Percentiles rank a stretch among this genome's conserved stretches.
Evolutionary conservation across 176 grass and related monocot genomes (phyloP).

Genomic region (Rhynchospora breviuscula): DNA sequence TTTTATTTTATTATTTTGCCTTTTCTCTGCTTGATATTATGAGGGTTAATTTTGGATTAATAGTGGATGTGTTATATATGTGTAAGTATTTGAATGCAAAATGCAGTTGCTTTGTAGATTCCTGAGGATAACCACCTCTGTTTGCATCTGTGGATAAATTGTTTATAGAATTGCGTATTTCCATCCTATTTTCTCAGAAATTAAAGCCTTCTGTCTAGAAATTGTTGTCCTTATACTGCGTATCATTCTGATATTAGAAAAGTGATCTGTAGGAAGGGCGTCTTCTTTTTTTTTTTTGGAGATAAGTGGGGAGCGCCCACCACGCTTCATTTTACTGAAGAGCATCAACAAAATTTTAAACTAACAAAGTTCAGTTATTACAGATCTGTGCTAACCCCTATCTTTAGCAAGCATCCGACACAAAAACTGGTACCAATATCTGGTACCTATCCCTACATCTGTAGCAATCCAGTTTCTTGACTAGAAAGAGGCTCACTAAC

Average conservation of each 20-base stretch:
- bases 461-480: too few species aligned
- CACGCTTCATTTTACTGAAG: too few species aligned
- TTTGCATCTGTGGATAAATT: background rate
- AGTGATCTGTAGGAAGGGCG: background rate
- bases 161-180: background rate
- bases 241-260: background rate
- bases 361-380: too few species aligned
- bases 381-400: too few species aligned
- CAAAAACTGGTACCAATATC: too few species aligned
- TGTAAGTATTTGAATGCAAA: slow-evolving; percentile 8
- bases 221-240: background rate
- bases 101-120: slow-evolving; percentile 18
- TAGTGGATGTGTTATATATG: slow-evolving; percentile 9
- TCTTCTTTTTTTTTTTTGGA: background rate
- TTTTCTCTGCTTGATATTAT: background rate
- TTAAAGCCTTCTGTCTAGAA: background rate
- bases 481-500: too few species aligned
- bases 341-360: too few species aligned
- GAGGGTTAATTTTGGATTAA: slow-evolving; percentile 7
- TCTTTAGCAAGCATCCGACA: too few species aligned
- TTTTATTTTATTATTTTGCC: background rate
- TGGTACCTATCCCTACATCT: too few species aligned
- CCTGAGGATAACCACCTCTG: background rate
- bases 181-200: background rate
- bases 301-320: too few species aligned